phyloP scores from a whole-genome alignment of 78 protist species.

The Diacronema lutheri region DNA sequence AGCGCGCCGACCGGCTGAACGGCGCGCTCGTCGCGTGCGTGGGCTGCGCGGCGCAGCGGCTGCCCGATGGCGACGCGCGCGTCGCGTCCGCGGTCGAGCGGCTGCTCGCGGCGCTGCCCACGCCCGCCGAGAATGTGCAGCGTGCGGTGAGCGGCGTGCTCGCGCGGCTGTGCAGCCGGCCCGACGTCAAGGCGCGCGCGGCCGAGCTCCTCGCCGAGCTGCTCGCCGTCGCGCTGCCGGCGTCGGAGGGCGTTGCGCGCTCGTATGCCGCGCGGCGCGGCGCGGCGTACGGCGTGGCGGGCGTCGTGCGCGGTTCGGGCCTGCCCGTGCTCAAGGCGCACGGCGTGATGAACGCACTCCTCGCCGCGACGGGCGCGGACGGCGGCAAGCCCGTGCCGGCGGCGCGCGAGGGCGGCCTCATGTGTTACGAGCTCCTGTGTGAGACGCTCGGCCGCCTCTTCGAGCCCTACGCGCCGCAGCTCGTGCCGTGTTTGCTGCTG shows the following conservation, averaged over 20 bases:
- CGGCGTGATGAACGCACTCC: slow-evolving; percentile 57
- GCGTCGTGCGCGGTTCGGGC: slow-evolving; percentile 81
- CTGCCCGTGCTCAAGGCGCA: slow-evolving; percentile 66
- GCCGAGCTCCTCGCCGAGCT: not conserved
- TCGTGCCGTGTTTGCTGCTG: slow-evolving; percentile 66
- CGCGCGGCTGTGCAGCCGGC: slow-evolving; percentile 37
- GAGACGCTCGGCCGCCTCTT: slow-evolving; percentile 74
- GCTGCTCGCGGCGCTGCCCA: slow-evolving; percentile 40
- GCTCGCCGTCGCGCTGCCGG: not conserved
- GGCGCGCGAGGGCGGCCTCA: slow-evolving; percentile 79
- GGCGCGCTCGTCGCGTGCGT: not conserved
- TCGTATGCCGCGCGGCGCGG: slow-evolving; percentile 63
- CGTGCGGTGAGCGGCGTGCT: slow-evolving; percentile 49
- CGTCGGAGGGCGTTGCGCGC: not conserved
- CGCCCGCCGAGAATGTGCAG: slow-evolving; percentile 73
- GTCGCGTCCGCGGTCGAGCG: slow-evolving; percentile 1
- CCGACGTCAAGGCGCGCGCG: not conserved
- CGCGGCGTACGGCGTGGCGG: slow-evolving; percentile 88
- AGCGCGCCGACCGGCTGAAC: not conserved
- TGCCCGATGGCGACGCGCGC: not conserved
- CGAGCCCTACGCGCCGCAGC: slow-evolving; percentile 87
- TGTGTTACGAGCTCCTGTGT: slow-evolving; percentile 67
- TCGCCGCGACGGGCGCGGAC: not conserved
- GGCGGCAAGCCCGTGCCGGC: not conserved
- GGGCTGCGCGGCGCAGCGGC: slow-evolving; percentile 11